Percentiles rank a stretch among this genome's conserved stretches.
Evolutionary conservation across 805 yeast genomes (phyloP).

Genomic region (Nakazawaea ernobii): DNA sequence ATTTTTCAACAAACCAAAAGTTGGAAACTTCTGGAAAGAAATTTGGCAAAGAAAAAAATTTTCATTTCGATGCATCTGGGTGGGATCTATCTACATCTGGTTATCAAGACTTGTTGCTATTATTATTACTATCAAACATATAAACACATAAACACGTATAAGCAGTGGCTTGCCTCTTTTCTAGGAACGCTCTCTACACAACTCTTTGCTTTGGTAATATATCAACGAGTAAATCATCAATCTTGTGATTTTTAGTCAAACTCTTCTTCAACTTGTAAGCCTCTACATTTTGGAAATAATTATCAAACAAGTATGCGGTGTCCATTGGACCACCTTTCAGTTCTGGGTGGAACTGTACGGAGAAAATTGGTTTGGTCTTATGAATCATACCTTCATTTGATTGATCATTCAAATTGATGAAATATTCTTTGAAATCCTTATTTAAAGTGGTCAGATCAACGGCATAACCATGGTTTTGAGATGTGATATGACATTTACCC

Average conservation of each 20-base stretch:
- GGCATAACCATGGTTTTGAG: constrained; percentile 98
- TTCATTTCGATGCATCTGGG: too few relatives aligned
- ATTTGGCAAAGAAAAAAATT: background rate
- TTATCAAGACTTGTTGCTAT: too few relatives aligned
- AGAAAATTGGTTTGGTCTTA: constrained; percentile 78
- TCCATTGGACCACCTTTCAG: constrained; percentile 99
- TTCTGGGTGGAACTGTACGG: constrained; percentile 98
- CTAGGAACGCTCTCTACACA: constrained; percentile 24
- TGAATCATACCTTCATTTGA: constrained; percentile 98
- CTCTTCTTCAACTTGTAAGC: constrained; percentile 43
- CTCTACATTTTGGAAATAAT: constrained; percentile 67
- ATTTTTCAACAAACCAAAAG: background rate
- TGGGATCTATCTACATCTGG: too few relatives aligned
- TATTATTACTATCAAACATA: background rate
- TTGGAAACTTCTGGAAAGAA: constrained; percentile 6
- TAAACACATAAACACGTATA: background rate
- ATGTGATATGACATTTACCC: constrained; percentile 95
- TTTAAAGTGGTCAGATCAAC: constrained; percentile 80
- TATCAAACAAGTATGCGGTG: constrained; percentile 86
- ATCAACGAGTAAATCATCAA: constrained; percentile 47
- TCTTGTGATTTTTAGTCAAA: constrained; percentile 35
- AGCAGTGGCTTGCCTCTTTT: too few relatives aligned
- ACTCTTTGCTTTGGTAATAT: constrained; percentile 65
- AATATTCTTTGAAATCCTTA: constrained; percentile 76
- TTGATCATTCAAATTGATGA: constrained; percentile 89